Evolutionary conservation across 805 yeast species (phyloP), one percentile per base, ranked within the genome.

Genomic region (Huiozyma sinensis): DNA sequence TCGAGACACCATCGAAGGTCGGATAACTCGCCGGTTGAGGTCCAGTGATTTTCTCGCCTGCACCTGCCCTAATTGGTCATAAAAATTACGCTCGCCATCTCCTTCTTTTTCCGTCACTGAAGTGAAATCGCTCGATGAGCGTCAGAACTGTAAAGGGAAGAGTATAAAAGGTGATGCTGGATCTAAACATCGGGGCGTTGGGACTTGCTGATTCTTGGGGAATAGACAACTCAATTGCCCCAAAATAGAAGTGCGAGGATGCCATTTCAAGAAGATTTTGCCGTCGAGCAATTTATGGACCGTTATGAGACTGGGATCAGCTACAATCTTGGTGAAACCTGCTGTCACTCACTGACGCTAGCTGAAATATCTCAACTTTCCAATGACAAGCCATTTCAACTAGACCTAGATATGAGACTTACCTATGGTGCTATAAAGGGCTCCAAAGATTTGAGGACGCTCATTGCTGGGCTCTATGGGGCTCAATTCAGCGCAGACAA

Each of bases 271-370:
- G 71, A 63, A 41, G 65, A 62, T 33, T 75, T 75, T 55, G 67
- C 57, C 11, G 72, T 75, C n/a, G 79, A 75, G 55, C 71, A 70
- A 52, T 75, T 69, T 58, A 73, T 75, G 78, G 77, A 74, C 53
- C 53, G 56, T 37, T 65, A 72, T 61, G 79, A 75, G 51, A 59
- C 61, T 7, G 50, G 46, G 30, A 63, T 69, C 33, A 49, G 49
- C 9, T 58, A 55, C 56, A 75, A 75, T 50, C 52, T 73, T 51
- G 79, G 74, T 11, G 79, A 75, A 53, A 72, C 79, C 1, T 75
- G 81, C 51, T 69, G 71, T 47, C 63, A 65, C 45, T 70, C 78
- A 2, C 41, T 75, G 36, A 57, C 70, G 8, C 48, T 75, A 32
- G 47, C 57, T 12, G 72, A 73, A 29, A 46, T 75, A 5, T 61